Evolutionary conservation across 164 flowering plant genomes (phyloP), one percentile per base, ranked within the genome.

Genomic region (Vitis rupestris): DNA sequence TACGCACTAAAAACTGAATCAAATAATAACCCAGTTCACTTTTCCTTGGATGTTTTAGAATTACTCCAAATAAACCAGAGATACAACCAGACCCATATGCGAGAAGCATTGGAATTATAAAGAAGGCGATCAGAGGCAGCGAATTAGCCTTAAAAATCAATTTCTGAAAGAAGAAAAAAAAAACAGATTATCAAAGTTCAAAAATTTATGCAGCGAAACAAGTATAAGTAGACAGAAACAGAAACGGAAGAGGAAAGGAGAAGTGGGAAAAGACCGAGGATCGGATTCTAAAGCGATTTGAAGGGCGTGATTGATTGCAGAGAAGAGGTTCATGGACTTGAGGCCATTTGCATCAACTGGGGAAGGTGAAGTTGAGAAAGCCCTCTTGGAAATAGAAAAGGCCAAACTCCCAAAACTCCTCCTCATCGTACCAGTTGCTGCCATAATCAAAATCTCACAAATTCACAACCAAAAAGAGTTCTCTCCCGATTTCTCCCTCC

Each of bases 221-320:
- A 27, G 59, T 9, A 5, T 6, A 9, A 19, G 66, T 31, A 52
- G 62, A 7, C 52, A 61, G 66, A 70, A 64, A 23, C 17, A 23
- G 49, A 29, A 17, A 8, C 37, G 16, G 13, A 27, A n/a, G n/a
- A n/a, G n/a, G n/a, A 13, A 8, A 61, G 17, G 17, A 9, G 7
- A 11, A 49, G 9, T 3, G 13, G 8, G n/a, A 49, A n/a, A 31
- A 53, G 52, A 87, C 91, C 91, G 87, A 49, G 90, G 87, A 76
- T 88, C 89, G 52, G 90, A 66, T 0, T 88, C 93, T 66, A 88
- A 70, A 37, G 93, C 93, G 72, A 84, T 84, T 59, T 85, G 86
- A 64, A 88, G 89, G 14, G 93, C 93, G 71, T 88, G 89, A 59
- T 88, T 86, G 70, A 88, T 75, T 55, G 93, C 91, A 31, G 88